Evolutionary conservation across 441 rosid species (phyloP), one percentile per base, ranked within the genome.

Genomic region (Adansonia madagascariensis): DNA sequence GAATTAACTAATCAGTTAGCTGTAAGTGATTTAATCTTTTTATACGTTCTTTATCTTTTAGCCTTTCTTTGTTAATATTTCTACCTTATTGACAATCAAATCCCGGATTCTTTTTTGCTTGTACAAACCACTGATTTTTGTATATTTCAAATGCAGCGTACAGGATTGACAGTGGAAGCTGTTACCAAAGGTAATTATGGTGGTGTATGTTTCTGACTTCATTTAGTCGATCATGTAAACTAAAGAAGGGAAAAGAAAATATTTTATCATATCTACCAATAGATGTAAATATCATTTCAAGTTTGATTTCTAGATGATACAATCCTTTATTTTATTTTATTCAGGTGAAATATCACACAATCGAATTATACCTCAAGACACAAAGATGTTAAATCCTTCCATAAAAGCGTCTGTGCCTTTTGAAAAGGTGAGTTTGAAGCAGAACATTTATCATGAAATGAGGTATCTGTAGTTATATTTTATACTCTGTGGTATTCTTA

Each of bases 151-250:
- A 76, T 85, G 90, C 89, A 91, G 92, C 50, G 83, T 79, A 80
- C 83, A 9, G 81, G 85, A 79, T 81, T 82, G 81, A 73, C 81
- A 47, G 70, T 61, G 39, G 83, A 83, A 64, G 79, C 86, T 72
- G 17, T 78, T 73, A 31, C 76, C 2, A 77, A 78, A 89, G 97
- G 97, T 91, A 79, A 84, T 89, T 59, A 39, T 73, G 57, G 2
- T 72, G 44, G 20, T 39, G 27, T 72, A 68, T 77, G 18, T 72
- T 18, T 62, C 53, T 71, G 57, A 67, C 49, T 56, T 20, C 55
- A 74, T 14, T 73, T 22, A 17, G 49, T 43, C 44, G 15, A 4
- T 63, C 14, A n/a, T 57, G 27, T 43, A 35, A 17, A 35, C 27
- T 22, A 17, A 60, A 8, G 39, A 22, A 60, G 55, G 14, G 43